Evolutionary conservation across 1,284 basidiomycete species (phyloP).

Genomic region (Bjerkandera adusta): DNA sequence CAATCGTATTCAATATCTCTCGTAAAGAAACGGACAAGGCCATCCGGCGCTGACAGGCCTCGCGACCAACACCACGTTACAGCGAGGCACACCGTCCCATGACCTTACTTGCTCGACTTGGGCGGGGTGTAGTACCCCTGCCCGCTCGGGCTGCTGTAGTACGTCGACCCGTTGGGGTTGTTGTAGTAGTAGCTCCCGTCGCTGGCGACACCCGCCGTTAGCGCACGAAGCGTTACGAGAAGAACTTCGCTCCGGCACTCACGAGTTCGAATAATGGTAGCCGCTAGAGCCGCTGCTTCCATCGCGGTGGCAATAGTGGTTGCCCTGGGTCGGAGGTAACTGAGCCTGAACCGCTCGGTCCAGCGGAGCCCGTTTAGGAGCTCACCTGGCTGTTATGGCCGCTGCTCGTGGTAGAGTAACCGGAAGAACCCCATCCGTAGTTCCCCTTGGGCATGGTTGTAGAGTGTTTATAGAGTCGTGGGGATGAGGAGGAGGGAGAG

Average conservation of each 20-base stretch:
- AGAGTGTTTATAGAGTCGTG: too few relatives aligned
- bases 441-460: conserved; percentile 11
- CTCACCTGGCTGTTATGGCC: conserved; percentile 26
- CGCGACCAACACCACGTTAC: too few relatives aligned
- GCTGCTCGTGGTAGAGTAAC: conserved; percentile 14
- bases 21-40: too few relatives aligned
- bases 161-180: conserved; percentile 24
- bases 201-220: conserved; percentile 10
- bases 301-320: conserved; percentile 26
- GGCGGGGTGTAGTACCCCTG: conserved; percentile 21
- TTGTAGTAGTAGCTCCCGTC: conserved; percentile 28
- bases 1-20: too few relatives aligned
- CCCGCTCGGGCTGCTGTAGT: conserved; percentile 24
- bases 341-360: not conserved
- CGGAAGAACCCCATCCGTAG: conserved; percentile 8
- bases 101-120: not conserved
- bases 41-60: too few relatives aligned
- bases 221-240: not conserved
- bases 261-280: conserved; percentile 31
- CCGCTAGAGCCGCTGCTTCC: conserved; percentile 20
- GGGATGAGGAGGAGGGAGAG: too few relatives aligned
- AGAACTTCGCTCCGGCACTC: not conserved
- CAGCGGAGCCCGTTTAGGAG: too few relatives aligned
- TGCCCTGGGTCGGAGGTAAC: conserved; percentile 20
- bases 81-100: too few relatives aligned